A percentile compares a stretch with the other conserved stretches of the same genome.
Evolutionary conservation across 306 rosid genomes (phyloP).

Genomic region (Rosa multiflora): DNA sequence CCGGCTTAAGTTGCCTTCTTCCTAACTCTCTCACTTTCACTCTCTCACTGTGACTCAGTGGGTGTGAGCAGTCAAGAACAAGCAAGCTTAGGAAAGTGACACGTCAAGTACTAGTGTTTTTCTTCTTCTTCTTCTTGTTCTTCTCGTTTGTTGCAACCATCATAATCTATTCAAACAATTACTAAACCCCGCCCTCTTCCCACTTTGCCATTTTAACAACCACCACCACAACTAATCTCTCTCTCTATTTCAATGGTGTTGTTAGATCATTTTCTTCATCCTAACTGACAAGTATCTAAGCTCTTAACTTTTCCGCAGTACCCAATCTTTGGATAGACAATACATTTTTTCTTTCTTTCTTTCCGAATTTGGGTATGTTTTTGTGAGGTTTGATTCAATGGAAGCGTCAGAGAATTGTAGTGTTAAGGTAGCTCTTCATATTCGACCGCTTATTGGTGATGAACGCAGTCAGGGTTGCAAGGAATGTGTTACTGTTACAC

Average conservation of each 20-base stretch:
- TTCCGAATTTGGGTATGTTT: background rate
- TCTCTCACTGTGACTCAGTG: background rate
- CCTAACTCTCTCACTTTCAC: background rate
- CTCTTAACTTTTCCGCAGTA: slow-evolving; percentile 13
- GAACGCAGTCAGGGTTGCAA: slow-evolving; percentile 70
- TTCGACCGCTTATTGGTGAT: slow-evolving; percentile 77
- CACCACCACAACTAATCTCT: slow-evolving; percentile 17
- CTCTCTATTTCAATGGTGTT: slow-evolving; percentile 24
- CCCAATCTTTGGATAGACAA: background rate
- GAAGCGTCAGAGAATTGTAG: slow-evolving; percentile 64
- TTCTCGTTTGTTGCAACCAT: slow-evolving; percentile 13
- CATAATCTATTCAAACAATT: slow-evolving; percentile 29
- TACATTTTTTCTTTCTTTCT: background rate
- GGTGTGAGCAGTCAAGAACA: slow-evolving; percentile 42
- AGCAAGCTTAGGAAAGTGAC: slow-evolving; percentile 30
- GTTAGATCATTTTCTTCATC: slow-evolving; percentile 44
- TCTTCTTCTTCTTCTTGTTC: background rate
- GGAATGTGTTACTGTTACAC: slow-evolving; percentile 60
- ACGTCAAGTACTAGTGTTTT: background rate
- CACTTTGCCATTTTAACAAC: slow-evolving; percentile 24
- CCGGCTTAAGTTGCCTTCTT: background rate
- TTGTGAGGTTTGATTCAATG: slow-evolving; percentile 32
- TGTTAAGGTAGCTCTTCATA: slow-evolving; percentile 80
- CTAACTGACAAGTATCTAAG: slow-evolving; percentile 28
- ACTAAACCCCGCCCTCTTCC: slow-evolving; percentile 22